Evolutionary conservation across 371 early-diverging fungal genomes (phyloP), one percentile per base, ranked within the genome.

Genomic region (Phascolomyces articulosus): DNA sequence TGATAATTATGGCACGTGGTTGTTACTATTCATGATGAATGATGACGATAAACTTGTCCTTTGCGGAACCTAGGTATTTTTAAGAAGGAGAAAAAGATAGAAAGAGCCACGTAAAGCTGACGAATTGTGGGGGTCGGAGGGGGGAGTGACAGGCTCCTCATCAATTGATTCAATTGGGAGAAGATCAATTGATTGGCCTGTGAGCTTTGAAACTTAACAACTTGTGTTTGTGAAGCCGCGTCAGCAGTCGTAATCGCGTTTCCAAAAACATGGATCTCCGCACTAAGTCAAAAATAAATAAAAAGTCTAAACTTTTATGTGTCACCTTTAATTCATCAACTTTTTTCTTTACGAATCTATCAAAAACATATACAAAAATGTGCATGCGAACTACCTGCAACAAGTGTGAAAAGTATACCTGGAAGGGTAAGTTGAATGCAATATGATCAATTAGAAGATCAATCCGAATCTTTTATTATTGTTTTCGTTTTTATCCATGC

Each of bases 401-500:
- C 21, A 54, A 68, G 6, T 73, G 73, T 60, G 15, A 60, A 3
- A 73, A 73, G 44, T 66, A 59, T 54, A 73, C 73, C 41, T 73
- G 73, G 73, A 60, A 66, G 29, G 73, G 73, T 73, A 66, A 60
- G 61, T 26, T 20, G 16, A 13, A n/a, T n/a, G n/a, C n/a, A n/a
- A n/a, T n/a, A n/a, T n/a, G n/a, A n/a, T n/a, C n/a, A 44, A 44
- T 15, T 7, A 44, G 16, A 44, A 44, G 16, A 44, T n/a, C n/a
- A n/a, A n/a, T n/a, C n/a, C n/a, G n/a, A n/a, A n/a, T n/a, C n/a
- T n/a, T n/a, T n/a, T n/a, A n/a, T n/a, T n/a, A n/a, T n/a, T n/a
- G n/a, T n/a, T n/a, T n/a, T n/a, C n/a, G n/a, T n/a, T n/a, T n/a
- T n/a, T n/a, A n/a, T n/a, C n/a, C n/a, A n/a, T n/a, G n/a, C n/a